Percentiles rank a stretch among this genome's conserved stretches.
These are phyloP conservation scores for Syncephalastrum sp. DNA, from an alignment of 371 early-diverging fungal species.

Conservation along the genomic window DNA sequence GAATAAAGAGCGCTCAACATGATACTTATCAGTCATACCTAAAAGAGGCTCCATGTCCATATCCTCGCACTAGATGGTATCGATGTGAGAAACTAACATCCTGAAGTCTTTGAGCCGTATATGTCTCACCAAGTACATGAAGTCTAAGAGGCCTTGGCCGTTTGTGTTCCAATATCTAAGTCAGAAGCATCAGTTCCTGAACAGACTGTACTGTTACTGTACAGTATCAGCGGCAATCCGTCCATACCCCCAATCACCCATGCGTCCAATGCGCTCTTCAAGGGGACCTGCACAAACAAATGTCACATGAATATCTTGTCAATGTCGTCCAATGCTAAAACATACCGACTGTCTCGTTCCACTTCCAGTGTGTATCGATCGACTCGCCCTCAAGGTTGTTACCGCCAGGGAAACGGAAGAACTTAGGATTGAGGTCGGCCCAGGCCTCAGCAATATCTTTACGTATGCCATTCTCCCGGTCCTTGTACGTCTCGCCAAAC, in stretches of 20 bases:
- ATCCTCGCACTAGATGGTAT: no score
- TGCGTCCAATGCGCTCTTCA: constrained; percentile 22
- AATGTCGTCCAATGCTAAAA: neutral
- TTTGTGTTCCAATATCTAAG: constrained; percentile 21
- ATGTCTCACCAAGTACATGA: constrained; percentile 17
- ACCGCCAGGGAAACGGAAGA: constrained; percentile 32
- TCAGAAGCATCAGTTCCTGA: no score
- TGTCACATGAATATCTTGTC: no score
- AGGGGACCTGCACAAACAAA: constrained; percentile 11
- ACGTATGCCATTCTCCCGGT: constrained; percentile 14
- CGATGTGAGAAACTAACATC: no score
- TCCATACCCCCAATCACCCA: constrained; percentile 20
- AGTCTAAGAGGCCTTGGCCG: constrained; percentile 28
- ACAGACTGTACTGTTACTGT: no score
- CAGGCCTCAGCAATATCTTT: constrained; percentile 1
- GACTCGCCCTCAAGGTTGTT: constrained; percentile 25
- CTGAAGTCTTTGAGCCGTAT: no score
- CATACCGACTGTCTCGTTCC: constrained; percentile 20
- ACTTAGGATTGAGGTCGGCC: constrained; percentile 16
- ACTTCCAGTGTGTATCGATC: constrained; percentile 21
- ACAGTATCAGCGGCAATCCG: no score
- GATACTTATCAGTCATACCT: no score
- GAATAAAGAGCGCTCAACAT: constrained; percentile 2
- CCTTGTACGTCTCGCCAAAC: constrained; percentile 27
- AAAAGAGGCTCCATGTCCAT: no score